Evolutionary conservation across 139 green algal genomes (phyloP), one percentile per base, ranked within the genome.

Genomic region (Bryopsis sp.): DNA sequence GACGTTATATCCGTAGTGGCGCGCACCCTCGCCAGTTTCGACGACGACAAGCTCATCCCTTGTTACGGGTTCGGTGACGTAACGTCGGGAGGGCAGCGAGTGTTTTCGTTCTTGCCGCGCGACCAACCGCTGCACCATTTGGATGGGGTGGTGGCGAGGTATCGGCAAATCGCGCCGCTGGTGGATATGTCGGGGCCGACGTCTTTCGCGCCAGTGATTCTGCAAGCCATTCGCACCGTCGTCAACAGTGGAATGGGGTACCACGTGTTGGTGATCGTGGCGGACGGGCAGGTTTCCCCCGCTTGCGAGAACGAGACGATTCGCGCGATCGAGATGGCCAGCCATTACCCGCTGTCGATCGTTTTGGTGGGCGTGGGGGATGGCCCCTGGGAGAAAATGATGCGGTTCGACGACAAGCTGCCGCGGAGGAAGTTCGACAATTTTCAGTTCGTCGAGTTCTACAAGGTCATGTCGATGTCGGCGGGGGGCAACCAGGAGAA

Each of bases 371-470:
- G 79, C 1, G 73, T 85, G 4, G 79, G 79, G 29, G 79, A 85
- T 38, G 79, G 79, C 7, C 79, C 73, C 26, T 82, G 69, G 64
- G 78, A 85, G 47, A 22, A 48, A 29, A 84, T 84, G 79, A 22
- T 60, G 19, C 36, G 76, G 19, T 82, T 82, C 64, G 79, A 84
- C 43, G 76, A 82, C 31, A 50, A 43, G 28, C 31, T 84, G 57
- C 72, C 33, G 33, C 19, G 4, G 31, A 29, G 58, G 11, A 61
- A 47, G 29, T 77, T 77, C 32, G 61, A 72, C 69, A 73, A 67
- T 67, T 72, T 81, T n/a, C 77, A 83, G 78, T 85, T 85, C 70
- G 78, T 84, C n/a, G 59, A 86, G 24, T 84, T 82, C 46, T 74
- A 68, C 31, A 8, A 29, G 7, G 29, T 76, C 46, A 63, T 58